phyloP scores from a whole-genome alignment of 108 stramenopile genomes.

The Nitzschia palea region DNA sequence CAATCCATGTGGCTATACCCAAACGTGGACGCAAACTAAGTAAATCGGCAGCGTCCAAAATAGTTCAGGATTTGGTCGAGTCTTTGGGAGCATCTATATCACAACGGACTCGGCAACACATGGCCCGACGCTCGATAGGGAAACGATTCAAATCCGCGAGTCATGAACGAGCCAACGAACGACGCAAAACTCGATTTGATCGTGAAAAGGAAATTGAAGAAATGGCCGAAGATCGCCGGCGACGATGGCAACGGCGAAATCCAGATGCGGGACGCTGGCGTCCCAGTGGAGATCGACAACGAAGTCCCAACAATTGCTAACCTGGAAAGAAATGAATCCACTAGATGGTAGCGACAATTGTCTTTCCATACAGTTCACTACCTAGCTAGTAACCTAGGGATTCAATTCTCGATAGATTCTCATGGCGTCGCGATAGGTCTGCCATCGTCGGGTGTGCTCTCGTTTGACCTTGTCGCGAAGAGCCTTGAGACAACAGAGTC shows the following conservation, averaged over 20 bases:
- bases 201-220: slow-evolving; percentile 74
- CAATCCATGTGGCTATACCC: slow-evolving; percentile 44
- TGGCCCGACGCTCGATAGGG: slow-evolving; percentile 56
- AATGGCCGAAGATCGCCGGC: slow-evolving; percentile 79
- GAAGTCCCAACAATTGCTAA: slow-evolving; percentile 53
- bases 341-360: not conserved
- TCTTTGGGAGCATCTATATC: slow-evolving; percentile 53
- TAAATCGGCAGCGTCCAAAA: slow-evolving; percentile 1
- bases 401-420: slow-evolving; percentile 11
- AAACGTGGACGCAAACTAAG: slow-evolving; percentile 43
- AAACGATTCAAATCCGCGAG: slow-evolving; percentile 49
- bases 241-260: slow-evolving; percentile 77
- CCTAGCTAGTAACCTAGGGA: not conserved
- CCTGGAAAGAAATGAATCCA: not conserved
- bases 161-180: slow-evolving; percentile 44
- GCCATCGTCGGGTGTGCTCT: slow-evolving; percentile 49
- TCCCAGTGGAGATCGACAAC: slow-evolving; percentile 62
- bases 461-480: slow-evolving; percentile 54
- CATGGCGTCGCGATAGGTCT: slow-evolving; percentile 52
- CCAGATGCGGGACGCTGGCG: slow-evolving; percentile 78
- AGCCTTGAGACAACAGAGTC: slow-evolving; percentile 65
- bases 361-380: not conserved
- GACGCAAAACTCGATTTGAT: slow-evolving; percentile 55
- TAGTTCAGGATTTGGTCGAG: slow-evolving; percentile 32
- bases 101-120: slow-evolving; percentile 48